Conservation (phyloP, 192 early-diverging fungal genomes). For the Martensiomyces pterosporus region DNA sequence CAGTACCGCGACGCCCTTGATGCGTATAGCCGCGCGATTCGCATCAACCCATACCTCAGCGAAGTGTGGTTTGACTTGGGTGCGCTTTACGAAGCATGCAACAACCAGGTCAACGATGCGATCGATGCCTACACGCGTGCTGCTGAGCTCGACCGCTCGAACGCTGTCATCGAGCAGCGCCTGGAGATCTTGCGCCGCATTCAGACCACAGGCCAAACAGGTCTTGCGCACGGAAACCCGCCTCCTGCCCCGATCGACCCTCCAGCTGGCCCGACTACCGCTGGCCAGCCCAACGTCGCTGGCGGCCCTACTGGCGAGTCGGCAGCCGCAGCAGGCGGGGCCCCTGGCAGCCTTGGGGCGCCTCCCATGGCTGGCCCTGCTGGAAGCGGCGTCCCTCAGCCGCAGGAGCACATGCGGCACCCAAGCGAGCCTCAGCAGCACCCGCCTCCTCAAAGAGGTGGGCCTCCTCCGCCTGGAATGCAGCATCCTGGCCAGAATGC, state of each 20-base stretch:
- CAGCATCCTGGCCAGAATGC: neutral
- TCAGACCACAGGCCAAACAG: constrained; percentile 40
- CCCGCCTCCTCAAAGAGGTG: too few species aligned
- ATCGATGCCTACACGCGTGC: constrained; percentile 95
- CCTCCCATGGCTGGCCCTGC: constrained; percentile 26
- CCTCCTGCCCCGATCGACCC: constrained; percentile 45
- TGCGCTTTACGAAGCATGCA: constrained; percentile 94
- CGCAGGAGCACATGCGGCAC: neutral
- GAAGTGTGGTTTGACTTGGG: constrained; percentile 99
- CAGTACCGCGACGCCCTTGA: constrained; percentile 93
- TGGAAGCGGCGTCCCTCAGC: neutral
- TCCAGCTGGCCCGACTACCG: constrained; percentile 21
- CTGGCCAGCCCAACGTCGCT: constrained; percentile 44
- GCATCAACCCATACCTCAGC: constrained; percentile 86
- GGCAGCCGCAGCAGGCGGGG: constrained; percentile 13
- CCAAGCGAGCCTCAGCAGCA: neutral
- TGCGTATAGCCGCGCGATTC: constrained; percentile 93
- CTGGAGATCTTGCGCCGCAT: constrained; percentile 42
- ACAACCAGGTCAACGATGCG: constrained; percentile 95
- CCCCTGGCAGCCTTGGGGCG: constrained; percentile 35
- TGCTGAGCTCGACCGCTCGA: constrained; percentile 87
- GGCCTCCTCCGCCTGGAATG: neutral
- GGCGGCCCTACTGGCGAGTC: constrained; percentile 47
- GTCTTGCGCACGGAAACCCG: constrained; percentile 17
- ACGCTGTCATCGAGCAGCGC: constrained; percentile 82